Percentiles rank a stretch among this genome's conserved stretches.
These are phyloP conservation scores for Ophiocordyceps camponoti-leonardi DNA, from an alignment of 2,329 filamentous ascomycete genomes.

Conservation along the genomic window DNA sequence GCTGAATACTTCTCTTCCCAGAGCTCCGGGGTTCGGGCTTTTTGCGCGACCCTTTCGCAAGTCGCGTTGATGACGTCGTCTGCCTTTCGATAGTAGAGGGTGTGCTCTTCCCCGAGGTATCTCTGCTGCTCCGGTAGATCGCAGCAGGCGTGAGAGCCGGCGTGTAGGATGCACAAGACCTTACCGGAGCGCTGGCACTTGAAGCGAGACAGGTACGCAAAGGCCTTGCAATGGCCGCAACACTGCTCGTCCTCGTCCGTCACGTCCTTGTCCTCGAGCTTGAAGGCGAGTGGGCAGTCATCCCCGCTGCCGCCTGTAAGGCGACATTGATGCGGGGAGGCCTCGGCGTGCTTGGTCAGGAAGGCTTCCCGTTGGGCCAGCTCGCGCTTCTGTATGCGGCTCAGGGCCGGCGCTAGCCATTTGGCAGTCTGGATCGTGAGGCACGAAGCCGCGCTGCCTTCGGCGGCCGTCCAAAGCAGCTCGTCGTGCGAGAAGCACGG, in stretches of 20 bases:
- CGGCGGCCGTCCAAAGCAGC: conserved; percentile 75
- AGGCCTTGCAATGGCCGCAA: conserved; percentile 83
- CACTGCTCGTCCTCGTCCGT: conserved; percentile 90
- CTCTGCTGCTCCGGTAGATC: conserved; percentile 47
- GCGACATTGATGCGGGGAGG: conserved; percentile 33
- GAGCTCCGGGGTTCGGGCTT: conserved; percentile 65
- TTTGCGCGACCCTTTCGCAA: conserved; percentile 67
- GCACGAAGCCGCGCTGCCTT: conserved; percentile 47
- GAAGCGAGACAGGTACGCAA: conserved; percentile 80
- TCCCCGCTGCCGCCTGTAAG: conserved; percentile 24
- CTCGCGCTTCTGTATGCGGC: conserved; percentile 63
- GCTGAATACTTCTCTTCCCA: conserved; percentile 88
- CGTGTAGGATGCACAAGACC: conserved; percentile 66
- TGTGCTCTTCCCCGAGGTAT: conserved; percentile 53
- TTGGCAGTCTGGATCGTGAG: conserved; percentile 76
- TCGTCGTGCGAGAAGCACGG: conserved; percentile 98
- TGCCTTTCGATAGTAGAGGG: conserved; percentile 59
- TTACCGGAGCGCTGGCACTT: conserved; percentile 70
- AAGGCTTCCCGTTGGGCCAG: conserved; percentile 50
- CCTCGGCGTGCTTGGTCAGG: conserved; percentile 42
- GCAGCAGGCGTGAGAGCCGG: conserved; percentile 68
- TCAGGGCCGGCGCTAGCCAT: conserved; percentile 80
- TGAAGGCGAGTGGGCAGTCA: conserved; percentile 41
- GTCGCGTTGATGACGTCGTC: conserved; percentile 50
- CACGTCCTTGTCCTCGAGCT: conserved; percentile 55